These are phyloP conservation scores for Sabuloglossum arenarium DNA, from an alignment of 495 filamentous ascomycete genomes.

Conservation along the genomic window DNA sequence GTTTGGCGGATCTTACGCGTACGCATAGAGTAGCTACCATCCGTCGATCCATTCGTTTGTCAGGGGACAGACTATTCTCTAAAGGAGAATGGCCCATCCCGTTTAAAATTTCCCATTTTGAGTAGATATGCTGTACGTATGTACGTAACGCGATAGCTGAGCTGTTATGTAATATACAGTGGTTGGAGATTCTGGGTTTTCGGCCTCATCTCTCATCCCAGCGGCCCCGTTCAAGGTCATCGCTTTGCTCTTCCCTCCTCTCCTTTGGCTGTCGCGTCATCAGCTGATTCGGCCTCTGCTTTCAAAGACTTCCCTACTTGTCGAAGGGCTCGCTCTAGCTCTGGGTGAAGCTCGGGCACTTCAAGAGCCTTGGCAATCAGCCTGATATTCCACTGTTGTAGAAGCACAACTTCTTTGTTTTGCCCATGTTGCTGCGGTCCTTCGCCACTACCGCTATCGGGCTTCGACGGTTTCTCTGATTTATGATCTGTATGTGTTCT, in stretches of 20 bases:
- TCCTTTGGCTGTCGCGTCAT: not conserved
- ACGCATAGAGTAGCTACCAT: no score
- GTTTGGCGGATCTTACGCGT: no score
- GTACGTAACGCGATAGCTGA: not conserved
- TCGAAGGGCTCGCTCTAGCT: conserved; percentile 5
- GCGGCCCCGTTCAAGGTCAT: not conserved
- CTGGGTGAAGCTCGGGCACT: conserved; percentile 2
- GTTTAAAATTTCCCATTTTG: not conserved
- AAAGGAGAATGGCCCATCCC: no score
- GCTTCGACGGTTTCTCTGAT: conserved; percentile 8
- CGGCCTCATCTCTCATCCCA: not conserved
- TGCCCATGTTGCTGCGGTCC: not conserved
- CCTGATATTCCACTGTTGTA: conserved; percentile 1
- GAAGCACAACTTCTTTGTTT: not conserved
- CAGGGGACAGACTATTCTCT: no score
- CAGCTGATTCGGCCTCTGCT: not conserved
- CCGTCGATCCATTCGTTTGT: no score
- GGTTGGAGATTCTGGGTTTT: not conserved
- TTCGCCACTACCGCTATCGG: conserved; percentile 4
- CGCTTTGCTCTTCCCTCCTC: not conserved
- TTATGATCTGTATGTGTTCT: not conserved
- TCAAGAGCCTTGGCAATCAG: conserved; percentile 1
- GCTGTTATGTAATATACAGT: not conserved
- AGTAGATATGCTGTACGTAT: not conserved
- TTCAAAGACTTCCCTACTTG: conserved; percentile 4